Conservation (phyloP, 495 filamentous ascomycete genomes). For the Podospora fimiseda region DNA sequence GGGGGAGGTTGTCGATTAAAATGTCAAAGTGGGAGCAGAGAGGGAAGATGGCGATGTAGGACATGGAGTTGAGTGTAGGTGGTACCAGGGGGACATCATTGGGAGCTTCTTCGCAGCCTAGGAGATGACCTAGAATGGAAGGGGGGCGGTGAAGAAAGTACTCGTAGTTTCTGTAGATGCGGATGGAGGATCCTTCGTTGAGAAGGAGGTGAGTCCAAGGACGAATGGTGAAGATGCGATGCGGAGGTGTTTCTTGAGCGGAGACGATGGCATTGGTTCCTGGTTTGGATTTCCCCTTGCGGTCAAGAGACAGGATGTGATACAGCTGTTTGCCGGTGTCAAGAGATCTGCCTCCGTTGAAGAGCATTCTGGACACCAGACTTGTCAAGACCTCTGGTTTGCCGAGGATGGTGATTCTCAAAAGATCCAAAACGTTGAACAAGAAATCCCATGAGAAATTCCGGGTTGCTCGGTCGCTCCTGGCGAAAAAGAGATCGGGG, state of each 20-base stretch:
- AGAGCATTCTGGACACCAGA: constrained; percentile 32
- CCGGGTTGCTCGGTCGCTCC: too few species aligned
- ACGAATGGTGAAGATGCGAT: constrained; percentile 29
- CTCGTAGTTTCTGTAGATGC: constrained; percentile 33
- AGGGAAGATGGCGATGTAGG: constrained; percentile 45
- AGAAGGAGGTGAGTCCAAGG: constrained; percentile 38
- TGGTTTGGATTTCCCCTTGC: constrained; percentile 4
- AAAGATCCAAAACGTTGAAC: constrained; percentile 36
- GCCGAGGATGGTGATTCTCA: constrained; percentile 37
- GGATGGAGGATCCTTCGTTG: constrained; percentile 38
- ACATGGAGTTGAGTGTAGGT: constrained; percentile 32
- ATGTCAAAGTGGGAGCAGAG: constrained; percentile 31
- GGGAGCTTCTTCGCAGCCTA: constrained; percentile 29
- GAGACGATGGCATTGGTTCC: too few species aligned
- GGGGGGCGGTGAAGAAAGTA: constrained; percentile 34
- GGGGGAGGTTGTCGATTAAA: constrained; percentile 31
- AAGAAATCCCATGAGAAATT: constrained; percentile 41
- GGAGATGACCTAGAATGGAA: constrained; percentile 33
- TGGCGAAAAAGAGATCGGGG: constrained; percentile 13
- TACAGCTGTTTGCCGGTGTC: constrained; percentile 19
- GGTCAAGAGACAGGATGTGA: constrained; percentile 39
- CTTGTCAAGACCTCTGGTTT: constrained; percentile 33
- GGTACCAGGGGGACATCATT: constrained; percentile 28
- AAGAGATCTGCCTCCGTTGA: constrained; percentile 36
- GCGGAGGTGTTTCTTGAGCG: not conserved